phyloP scores from a whole-genome alignment of 129 eudicot species.

The Centella asiatica region DNA sequence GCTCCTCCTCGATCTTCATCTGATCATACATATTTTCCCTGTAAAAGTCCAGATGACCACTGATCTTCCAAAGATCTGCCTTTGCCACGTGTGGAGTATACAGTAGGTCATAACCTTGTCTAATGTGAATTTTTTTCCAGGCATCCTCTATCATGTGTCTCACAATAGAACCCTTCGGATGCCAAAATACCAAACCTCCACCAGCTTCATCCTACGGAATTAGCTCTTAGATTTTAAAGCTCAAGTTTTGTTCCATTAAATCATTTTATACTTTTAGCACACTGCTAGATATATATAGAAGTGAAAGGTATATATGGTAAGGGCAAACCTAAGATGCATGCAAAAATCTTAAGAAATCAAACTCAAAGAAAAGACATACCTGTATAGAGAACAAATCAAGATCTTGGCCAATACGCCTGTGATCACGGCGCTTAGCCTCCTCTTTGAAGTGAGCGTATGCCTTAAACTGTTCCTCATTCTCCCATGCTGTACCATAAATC shows the following conservation, averaged over 20 bases:
- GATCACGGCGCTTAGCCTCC: slow-evolving; percentile 97
- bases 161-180: slow-evolving; percentile 92
- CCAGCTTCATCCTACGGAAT: slow-evolving; percentile 92
- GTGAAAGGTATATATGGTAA: neutral
- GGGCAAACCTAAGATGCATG: neutral
- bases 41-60: slow-evolving; percentile 96
- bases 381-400: slow-evolving; percentile 97
- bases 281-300: neutral
- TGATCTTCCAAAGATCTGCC: slow-evolving; percentile 93
- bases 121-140: slow-evolving; percentile 78
- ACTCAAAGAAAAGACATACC: slow-evolving; percentile 22
- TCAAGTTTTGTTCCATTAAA: neutral
- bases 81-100: slow-evolving; percentile 98
- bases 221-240: neutral
- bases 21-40: slow-evolving; percentile 94
- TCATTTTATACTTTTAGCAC: neutral
- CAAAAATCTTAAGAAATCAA: neutral
- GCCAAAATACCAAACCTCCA: slow-evolving; percentile 99
- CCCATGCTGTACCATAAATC: slow-evolving; percentile 99
- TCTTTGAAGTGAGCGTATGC: slow-evolving; percentile 87
- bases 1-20: slow-evolving; percentile 92
- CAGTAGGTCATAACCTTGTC: slow-evolving; percentile 70
- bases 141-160: slow-evolving; percentile 90
- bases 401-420: slow-evolving; percentile 97
- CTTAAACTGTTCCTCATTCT: slow-evolving; percentile 86